A percentile compares a stretch with the other conserved stretches of the same genome.
Conservation (phyloP, 306 rosid species). For the Cucurbita moschata region DNA sequence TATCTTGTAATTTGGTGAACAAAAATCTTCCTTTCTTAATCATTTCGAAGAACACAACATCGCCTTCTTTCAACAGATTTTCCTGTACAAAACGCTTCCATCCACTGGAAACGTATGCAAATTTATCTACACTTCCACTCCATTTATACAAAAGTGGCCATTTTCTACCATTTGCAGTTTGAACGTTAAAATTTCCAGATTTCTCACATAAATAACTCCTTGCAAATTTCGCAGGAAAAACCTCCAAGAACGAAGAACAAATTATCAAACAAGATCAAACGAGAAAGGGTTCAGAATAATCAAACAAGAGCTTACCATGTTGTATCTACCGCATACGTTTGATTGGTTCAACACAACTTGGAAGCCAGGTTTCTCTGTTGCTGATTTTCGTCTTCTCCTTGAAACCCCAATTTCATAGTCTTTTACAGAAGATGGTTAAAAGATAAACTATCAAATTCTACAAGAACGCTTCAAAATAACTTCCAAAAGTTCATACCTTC, state of each 20-base stretch:
- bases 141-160: constrained; percentile 6
- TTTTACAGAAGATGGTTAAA: too few relatives aligned
- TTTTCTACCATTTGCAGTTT: neutral
- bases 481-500: neutral
- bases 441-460: too few relatives aligned
- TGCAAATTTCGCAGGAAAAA: neutral
- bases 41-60: constrained; percentile 13
- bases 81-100: constrained; percentile 24
- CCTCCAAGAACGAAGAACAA: neutral
- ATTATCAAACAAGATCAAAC: neutral
- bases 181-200: neutral
- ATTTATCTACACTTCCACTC: neutral
- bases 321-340: neutral
- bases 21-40: neutral
- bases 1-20: neutral
- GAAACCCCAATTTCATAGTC: neutral
- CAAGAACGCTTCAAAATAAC: too few relatives aligned
- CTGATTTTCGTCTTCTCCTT: neutral
- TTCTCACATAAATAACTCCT: neutral
- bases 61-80: constrained; percentile 12
- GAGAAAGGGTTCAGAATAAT: neutral
- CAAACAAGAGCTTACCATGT: constrained; percentile 6
- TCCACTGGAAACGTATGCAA: constrained; percentile 1
- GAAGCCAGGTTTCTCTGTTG: neutral
- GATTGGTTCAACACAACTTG: neutral